Evolutionary conservation across 2,329 filamentous ascomycete genomes (phyloP).

Genomic region (Scedosporium minutisporum): DNA sequence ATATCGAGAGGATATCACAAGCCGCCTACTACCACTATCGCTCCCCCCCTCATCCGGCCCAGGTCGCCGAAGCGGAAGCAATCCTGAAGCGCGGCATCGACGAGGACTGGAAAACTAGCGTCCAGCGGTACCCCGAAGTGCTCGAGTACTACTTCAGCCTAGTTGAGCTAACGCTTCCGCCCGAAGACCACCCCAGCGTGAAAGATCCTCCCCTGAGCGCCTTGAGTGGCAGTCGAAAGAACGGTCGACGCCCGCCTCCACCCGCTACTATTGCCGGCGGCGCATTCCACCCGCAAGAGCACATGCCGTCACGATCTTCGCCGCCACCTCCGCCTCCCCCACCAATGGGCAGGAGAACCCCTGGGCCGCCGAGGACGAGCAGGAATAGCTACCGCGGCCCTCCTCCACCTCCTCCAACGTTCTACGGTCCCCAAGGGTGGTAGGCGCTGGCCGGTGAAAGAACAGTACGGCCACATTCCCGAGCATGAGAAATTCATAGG

Average conservation of each 20-base stretch:
- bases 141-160: slow-evolving; percentile 70
- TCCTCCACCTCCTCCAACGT: slow-evolving; percentile 8
- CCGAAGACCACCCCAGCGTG: slow-evolving; percentile 49
- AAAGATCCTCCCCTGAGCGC: slow-evolving; percentile 51
- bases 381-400: slow-evolving; percentile 6
- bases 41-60: slow-evolving; percentile 46
- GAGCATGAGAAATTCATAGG: background rate
- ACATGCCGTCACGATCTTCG: slow-evolving; percentile 24
- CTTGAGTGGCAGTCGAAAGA: slow-evolving; percentile 38
- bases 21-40: slow-evolving; percentile 50
- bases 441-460: background rate
- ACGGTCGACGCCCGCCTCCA: slow-evolving; percentile 26
- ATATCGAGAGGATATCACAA: slow-evolving; percentile 45
- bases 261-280: slow-evolving; percentile 27
- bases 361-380: slow-evolving; percentile 16
- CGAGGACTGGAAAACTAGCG: slow-evolving; percentile 67
- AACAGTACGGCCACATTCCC: background rate
- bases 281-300: slow-evolving; percentile 18
- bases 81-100: slow-evolving; percentile 65
- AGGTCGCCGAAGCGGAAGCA: slow-evolving; percentile 55
- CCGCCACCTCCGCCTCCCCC: slow-evolving; percentile 21
- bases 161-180: slow-evolving; percentile 55
- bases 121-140: slow-evolving; percentile 71
- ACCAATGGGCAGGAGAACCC: slow-evolving; percentile 26
- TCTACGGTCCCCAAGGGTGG: slow-evolving; percentile 1